phyloP scores from a whole-genome alignment of 1,284 basidiomycete genomes.

The Volvariella surrecta region DNA sequence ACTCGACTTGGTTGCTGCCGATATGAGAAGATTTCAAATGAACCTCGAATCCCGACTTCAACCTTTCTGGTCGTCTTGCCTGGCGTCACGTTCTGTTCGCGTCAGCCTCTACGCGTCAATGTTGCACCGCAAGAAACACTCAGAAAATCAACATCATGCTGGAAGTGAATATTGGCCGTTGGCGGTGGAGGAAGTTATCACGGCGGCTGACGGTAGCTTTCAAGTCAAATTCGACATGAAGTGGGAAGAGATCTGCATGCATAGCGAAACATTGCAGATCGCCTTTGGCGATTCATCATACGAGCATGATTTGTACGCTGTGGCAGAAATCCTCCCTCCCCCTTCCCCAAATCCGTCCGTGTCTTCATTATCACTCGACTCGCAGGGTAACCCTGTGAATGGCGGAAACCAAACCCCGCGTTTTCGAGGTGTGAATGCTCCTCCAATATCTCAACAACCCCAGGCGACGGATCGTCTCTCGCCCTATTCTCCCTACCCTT shows the following conservation, averaged over 20 bases:
- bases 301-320: constrained; percentile 51
- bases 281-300: constrained; percentile 42
- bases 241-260: constrained; percentile 62
- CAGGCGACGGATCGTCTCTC: not conserved
- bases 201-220: constrained; percentile 66
- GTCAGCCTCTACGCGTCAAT: constrained; percentile 45
- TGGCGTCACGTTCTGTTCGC: constrained; percentile 50
- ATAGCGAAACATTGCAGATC: constrained; percentile 48
- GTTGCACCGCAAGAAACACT: constrained; percentile 14
- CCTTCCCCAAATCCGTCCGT: constrained; percentile 12
- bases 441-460: constrained; percentile 3
- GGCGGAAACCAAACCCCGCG: not conserved
- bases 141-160: constrained; percentile 14
- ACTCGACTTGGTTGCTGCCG: not conserved
- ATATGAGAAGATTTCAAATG: constrained; percentile 8
- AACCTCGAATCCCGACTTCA: constrained; percentile 70
- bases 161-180: constrained; percentile 29
- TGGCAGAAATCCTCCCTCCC: constrained; percentile 43
- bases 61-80: constrained; percentile 69
- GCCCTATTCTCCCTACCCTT: constrained; percentile 3
- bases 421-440: constrained; percentile 2
- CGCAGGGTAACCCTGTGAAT: not conserved
- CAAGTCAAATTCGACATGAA: constrained; percentile 48
- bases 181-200: constrained; percentile 39
- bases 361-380: constrained; percentile 9